Conservation (phyloP, 73 alveolate species). For the Tetrahymena borealis region DNA sequence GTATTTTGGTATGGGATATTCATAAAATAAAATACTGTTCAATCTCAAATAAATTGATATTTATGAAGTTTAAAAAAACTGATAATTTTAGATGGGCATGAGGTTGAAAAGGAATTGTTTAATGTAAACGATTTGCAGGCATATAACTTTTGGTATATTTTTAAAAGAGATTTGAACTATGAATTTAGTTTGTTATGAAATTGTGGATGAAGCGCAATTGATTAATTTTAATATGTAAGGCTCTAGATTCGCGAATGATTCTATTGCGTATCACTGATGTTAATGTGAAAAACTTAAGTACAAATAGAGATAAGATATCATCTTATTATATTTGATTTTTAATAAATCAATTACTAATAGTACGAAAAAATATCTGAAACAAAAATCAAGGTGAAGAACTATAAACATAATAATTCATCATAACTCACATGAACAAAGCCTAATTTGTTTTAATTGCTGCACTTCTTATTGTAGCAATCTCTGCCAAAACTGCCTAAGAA, state of each 20-base stretch:
- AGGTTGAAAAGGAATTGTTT: no score
- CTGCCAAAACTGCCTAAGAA: constrained; percentile 48
- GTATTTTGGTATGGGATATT: no score
- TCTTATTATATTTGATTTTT: not conserved
- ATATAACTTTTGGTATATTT: not conserved
- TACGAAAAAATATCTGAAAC: not conserved
- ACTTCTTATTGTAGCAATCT: not conserved
- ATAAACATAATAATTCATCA: not conserved
- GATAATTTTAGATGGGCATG: no score
- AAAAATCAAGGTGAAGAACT: not conserved
- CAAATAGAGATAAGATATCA: not conserved
- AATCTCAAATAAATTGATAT: no score
- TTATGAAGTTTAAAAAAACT: no score
- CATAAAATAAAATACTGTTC: no score
- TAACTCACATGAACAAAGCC: not conserved
- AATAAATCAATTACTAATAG: not conserved
- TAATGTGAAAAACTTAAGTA: not conserved
- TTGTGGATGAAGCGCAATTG: not conserved
- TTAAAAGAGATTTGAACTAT: not conserved
- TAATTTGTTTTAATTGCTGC: not conserved
- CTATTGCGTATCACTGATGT: not conserved
- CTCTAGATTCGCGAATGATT: not conserved
- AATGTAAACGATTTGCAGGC: no score
- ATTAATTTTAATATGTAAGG: not conserved
- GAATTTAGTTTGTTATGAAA: not conserved